These are phyloP conservation scores for Scheffersomyces stipitis DNA, from an alignment of 805 yeast species.

Conservation along the genomic window DNA sequence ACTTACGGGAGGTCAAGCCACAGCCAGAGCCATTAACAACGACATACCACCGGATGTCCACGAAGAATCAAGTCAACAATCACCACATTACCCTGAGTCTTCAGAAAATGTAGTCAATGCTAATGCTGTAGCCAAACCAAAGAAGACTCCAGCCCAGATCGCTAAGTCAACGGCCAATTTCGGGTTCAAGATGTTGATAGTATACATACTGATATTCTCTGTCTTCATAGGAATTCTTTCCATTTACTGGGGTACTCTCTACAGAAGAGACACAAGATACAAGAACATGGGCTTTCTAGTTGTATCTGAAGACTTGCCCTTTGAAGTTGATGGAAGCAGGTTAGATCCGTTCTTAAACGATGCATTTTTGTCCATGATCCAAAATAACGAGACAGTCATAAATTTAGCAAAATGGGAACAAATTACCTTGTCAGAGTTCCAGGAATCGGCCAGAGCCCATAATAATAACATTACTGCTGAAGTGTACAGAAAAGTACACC, in stretches of 20 bases:
- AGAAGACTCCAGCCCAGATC: too few relatives aligned
- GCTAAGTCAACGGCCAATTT: too few relatives aligned
- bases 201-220: slow-evolving; percentile 18
- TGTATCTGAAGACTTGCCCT: slow-evolving; percentile 30
- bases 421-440: slow-evolving; percentile 12
- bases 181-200: slow-evolving; percentile 12
- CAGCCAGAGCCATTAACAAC: slow-evolving; percentile 5
- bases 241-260: slow-evolving; percentile 43
- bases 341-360: slow-evolving; percentile 18
- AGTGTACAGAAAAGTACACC: slow-evolving; percentile 20
- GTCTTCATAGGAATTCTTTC: slow-evolving; percentile 32
- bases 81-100: too few relatives aligned
- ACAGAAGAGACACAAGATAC: slow-evolving; percentile 27
- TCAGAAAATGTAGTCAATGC: too few relatives aligned
- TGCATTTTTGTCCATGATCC: slow-evolving; percentile 17
- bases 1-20: slow-evolving; percentile 5
- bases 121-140: too few relatives aligned
- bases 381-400: slow-evolving; percentile 6
- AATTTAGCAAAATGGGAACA: slow-evolving; percentile 19
- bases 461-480: slow-evolving; percentile 19
- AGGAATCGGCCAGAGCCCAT: slow-evolving; percentile 11
- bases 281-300: slow-evolving; percentile 36
- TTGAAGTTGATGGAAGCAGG: slow-evolving; percentile 17
- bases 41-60: too few relatives aligned
- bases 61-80: too few relatives aligned